Base-by-base conservation (phyloP, 2,329 filamentous ascomycete genomes). In the Fusarium austroafricanum region DNA sequence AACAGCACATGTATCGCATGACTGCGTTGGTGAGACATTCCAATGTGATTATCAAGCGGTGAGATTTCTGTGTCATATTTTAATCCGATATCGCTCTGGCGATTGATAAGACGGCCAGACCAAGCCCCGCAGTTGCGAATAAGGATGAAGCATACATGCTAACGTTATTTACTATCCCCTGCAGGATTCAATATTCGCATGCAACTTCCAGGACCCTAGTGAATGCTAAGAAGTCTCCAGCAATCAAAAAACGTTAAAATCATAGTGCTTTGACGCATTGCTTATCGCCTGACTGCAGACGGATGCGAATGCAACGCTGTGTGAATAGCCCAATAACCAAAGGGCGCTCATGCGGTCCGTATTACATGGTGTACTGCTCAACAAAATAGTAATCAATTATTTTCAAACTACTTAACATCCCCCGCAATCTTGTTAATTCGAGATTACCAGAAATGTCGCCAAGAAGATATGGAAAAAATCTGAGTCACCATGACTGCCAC, bases 281-380 rank as follows among this genome's bases (percentile, higher is more conserved):
- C 8, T 18, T 35, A 18, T 40, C 14, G 12, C 7, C 14, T 17
- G 35, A 11, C n/a, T 28, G 12, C 10, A 23, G n/a, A 20, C 21
- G 11, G 33, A 12, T 49, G 37, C 15, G 14, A 63, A 6, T 50
- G 50, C 9, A n/a, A 31, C 28, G 29, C 10, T n/a, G 12, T 18
- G 26, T 10, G 40, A 50, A 40, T 40, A 50, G 44, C 39, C 38
- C 57, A 45, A 50, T 45, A 44, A 4, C 5, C 28, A 11, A 2
- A 39, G 17, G 2, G 8, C 1, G 5, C 14, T 6, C 17, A 6
- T 35, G n/a, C 6, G 14, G 15, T 8, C 39, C 39, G 39, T 18
- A 44, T 55, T 43, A 58, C 55, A 58, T 45, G 55, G 47, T 54
- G 47, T 44, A 38, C 11, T 38, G 6, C 39, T 23, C 3, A 39